Conservation (phyloP, 768 basidiomycete genomes). For the Agrocybe praecox region DNA sequence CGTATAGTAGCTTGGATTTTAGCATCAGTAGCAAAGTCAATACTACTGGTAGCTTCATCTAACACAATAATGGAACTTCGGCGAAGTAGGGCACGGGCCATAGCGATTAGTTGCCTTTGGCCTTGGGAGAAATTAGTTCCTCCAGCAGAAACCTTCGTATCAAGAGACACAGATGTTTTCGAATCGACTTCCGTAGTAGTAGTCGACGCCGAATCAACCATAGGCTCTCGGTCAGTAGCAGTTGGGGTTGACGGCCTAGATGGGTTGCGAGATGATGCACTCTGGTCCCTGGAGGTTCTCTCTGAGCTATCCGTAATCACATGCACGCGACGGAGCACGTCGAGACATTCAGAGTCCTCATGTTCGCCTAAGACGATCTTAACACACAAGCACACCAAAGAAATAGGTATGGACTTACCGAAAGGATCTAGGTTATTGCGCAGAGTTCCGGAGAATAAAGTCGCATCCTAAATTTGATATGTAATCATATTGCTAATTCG, state of each 20-base stretch:
- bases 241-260: constrained; percentile 48
- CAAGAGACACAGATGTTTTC: constrained; percentile 63
- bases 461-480: constrained; percentile 51
- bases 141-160: constrained; percentile 82
- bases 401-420: constrained; percentile 34
- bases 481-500: neutral
- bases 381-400: neutral
- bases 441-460: constrained; percentile 80
- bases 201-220: constrained; percentile 44
- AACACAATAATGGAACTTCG: constrained; percentile 75
- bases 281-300: constrained; percentile 31
- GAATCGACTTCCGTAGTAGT: constrained; percentile 57
- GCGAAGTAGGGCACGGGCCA: constrained; percentile 80
- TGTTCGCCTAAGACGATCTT: constrained; percentile 59
- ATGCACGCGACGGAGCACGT: constrained; percentile 82
- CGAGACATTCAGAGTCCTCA: constrained; percentile 76
- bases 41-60: constrained; percentile 86
- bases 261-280: constrained; percentile 45
- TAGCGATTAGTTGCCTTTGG: constrained; percentile 85
- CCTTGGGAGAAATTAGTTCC: constrained; percentile 94
- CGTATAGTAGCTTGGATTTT: constrained; percentile 91
- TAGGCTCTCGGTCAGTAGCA: constrained; percentile 1
- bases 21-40: constrained; percentile 86
- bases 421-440: constrained; percentile 79
- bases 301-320: constrained; percentile 66